Evolutionary conservation across 805 yeast genomes (phyloP), one percentile per base, ranked within the genome.

Genomic region (Ogataea sp.): DNA sequence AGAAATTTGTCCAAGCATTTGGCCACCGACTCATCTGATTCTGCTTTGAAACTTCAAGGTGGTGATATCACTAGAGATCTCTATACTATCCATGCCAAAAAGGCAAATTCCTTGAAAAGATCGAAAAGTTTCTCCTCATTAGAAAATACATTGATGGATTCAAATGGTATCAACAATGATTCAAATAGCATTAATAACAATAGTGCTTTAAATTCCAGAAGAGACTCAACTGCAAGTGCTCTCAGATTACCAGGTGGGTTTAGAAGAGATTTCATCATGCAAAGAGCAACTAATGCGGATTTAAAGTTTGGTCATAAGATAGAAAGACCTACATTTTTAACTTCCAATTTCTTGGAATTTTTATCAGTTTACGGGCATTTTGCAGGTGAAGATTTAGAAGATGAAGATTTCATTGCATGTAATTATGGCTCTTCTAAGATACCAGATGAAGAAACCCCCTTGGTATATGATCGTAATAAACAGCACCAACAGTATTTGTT

Each of bases 231-330:
- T 11, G 90, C 89, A 0, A 73, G 84, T 39, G 77, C 78, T 1
- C 56, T 84, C 32, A 77, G 82, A 46, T 80, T 83, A 10, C 94
- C 94, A 0, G 93, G 93, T 38, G 94, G 93, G 0, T 84, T 84
- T 57, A 68, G 94, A 57, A 66, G 94, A 49, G 85, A 81, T 42
- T 83, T 71, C 48, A 61, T 83, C 23, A 57, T 72, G 25, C 51
- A 39, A 34, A 57, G 50, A 29, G 30, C 28, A 4, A 29, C 18
- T 8, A 38, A 41, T 30, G 39, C 29, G 13, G 50, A 49, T 23
- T 42, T 50, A 15, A 53, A 46, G 41, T 56, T 41, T 39, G 65
- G 63, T 13, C 48, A 60, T 41, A 43, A 50, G 15, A 35, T 59
- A 23, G 39, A 46, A 24, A 41, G 47, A 50, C 77, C 66, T 13